Evolutionary conservation across 2,329 filamentous ascomycete species (phyloP).

Genomic region (Nannizzia gypsea): DNA sequence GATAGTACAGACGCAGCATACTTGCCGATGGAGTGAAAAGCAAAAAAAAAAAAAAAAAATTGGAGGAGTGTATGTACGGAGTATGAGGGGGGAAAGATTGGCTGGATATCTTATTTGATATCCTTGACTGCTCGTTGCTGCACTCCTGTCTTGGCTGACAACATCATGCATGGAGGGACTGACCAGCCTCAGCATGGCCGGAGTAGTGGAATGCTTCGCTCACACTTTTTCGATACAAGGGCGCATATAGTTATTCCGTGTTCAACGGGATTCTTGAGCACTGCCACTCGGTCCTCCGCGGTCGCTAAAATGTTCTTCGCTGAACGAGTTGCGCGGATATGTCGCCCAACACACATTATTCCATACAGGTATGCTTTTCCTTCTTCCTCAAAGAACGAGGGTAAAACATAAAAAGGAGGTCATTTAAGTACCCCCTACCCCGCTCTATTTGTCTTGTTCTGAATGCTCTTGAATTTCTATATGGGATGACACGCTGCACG

Average conservation of each 20-base stretch:
- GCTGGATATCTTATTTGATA: neutral
- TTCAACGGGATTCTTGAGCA: neutral
- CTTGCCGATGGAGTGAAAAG: neutral
- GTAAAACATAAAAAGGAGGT: neutral
- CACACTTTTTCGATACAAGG: neutral
- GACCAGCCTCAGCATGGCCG: neutral
- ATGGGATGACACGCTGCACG: neutral
- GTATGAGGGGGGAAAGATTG: too few species aligned
- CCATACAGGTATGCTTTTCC: neutral
- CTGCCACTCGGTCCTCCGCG: neutral
- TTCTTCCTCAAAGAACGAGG: neutral
- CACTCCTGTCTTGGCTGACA: neutral
- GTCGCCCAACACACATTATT: neutral
- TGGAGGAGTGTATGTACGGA: too few species aligned
- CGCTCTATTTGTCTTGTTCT: neutral
- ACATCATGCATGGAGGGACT: neutral
- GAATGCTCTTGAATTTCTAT: neutral
- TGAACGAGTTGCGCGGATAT: neutral
- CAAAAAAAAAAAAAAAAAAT: neutral
- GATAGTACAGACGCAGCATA: neutral
- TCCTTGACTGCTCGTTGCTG: neutral
- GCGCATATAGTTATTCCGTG: neutral
- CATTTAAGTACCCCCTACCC: neutral
- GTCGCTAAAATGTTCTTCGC: neutral
- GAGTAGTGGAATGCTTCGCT: neutral